Percentiles rank a stretch among this genome's conserved stretches.
Evolutionary conservation across 1,284 basidiomycete species (phyloP).

Genomic region (Takashimella tepidaria): DNA sequence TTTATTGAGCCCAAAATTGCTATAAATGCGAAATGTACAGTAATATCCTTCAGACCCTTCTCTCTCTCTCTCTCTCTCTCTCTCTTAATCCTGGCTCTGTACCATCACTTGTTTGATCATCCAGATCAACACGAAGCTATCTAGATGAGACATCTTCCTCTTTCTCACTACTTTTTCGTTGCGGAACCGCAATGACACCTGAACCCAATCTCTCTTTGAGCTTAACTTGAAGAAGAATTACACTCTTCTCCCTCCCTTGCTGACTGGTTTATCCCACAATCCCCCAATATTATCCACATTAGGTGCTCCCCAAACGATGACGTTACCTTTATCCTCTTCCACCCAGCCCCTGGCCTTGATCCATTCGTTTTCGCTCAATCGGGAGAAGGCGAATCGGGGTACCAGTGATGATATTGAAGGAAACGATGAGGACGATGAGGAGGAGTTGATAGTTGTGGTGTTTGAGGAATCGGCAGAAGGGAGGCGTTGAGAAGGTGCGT

Average conservation of each 20-base stretch:
- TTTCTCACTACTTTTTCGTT: neutral
- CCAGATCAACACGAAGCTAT: too few species aligned
- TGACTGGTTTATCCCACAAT: slow-evolving; percentile 14
- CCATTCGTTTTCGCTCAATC: slow-evolving; percentile 36
- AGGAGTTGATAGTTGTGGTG: slow-evolving; percentile 3
- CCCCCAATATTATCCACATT: slow-evolving; percentile 31
- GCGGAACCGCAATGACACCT: too few species aligned
- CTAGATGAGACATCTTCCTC: neutral
- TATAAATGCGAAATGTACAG: neutral
- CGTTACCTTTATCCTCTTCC: slow-evolving; percentile 28
- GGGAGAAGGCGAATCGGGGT: slow-evolving; percentile 1
- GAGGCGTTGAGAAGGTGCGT: neutral
- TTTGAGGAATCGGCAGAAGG: slow-evolving; percentile 1
- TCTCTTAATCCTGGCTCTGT: too few species aligned
- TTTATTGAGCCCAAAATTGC: too few species aligned
- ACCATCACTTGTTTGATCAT: too few species aligned
- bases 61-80: too few species aligned
- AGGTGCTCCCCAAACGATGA: slow-evolving; percentile 40
- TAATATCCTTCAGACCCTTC: too few species aligned
- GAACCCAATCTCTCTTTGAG: too few species aligned
- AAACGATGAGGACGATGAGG: too few species aligned
- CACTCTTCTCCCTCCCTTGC: neutral
- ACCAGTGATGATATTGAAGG: neutral
- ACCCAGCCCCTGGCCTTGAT: slow-evolving; percentile 27
- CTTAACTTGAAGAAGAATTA: neutral